Percentiles rank a stretch among this genome's conserved stretches.
Evolutionary conservation across 495 filamentous ascomycete genomes (phyloP).

Genomic region (Paragyromitra xinjiangensis): DNA sequence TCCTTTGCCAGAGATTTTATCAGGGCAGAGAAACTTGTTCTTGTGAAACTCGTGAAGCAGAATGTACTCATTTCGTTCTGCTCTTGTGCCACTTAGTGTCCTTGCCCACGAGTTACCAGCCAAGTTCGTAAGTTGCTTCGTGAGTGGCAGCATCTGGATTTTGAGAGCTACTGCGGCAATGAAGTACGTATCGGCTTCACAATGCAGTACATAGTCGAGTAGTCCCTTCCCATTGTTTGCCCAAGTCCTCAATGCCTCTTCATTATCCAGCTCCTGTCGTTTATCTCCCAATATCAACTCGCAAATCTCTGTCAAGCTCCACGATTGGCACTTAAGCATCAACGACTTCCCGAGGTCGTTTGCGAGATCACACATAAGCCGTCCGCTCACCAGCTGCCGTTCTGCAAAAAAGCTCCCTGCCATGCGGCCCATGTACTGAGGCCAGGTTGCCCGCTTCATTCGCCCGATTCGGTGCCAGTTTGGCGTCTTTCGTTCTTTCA

Average conservation of each 20-base stretch:
- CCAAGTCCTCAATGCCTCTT: conserved; percentile 87
- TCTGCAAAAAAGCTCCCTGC: conserved; percentile 91
- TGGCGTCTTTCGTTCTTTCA: conserved; percentile 88
- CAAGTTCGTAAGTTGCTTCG: conserved; percentile 93
- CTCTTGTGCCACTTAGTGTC: conserved; percentile 91
- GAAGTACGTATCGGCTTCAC: conserved; percentile 94
- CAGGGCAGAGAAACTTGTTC: conserved; percentile 97
- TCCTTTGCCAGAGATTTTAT: conserved; percentile 79
- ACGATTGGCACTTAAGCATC: conserved; percentile 96
- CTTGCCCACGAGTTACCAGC: conserved; percentile 98
- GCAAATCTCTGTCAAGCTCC: conserved; percentile 98
- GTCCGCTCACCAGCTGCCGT: conserved; percentile 85
- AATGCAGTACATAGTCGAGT: conserved; percentile 90
- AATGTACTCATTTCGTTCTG: conserved; percentile 99
- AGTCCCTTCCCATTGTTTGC: conserved; percentile 82
- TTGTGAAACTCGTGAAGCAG: conserved; percentile 92
- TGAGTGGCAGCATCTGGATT: conserved; percentile 89
- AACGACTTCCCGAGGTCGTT: conserved; percentile 98
- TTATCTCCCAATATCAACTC: conserved; percentile 79
- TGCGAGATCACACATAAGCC: conserved; percentile 89
- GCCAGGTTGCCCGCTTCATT: conserved; percentile 85
- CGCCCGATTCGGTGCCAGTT: conserved; percentile 93
- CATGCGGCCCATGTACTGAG: conserved; percentile 82
- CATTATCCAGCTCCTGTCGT: conserved; percentile 85
- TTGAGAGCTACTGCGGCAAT: conserved; percentile 87